phyloP scores from a whole-genome alignment of 75 land plant species.

The Cunninghamia lanceolata region DNA sequence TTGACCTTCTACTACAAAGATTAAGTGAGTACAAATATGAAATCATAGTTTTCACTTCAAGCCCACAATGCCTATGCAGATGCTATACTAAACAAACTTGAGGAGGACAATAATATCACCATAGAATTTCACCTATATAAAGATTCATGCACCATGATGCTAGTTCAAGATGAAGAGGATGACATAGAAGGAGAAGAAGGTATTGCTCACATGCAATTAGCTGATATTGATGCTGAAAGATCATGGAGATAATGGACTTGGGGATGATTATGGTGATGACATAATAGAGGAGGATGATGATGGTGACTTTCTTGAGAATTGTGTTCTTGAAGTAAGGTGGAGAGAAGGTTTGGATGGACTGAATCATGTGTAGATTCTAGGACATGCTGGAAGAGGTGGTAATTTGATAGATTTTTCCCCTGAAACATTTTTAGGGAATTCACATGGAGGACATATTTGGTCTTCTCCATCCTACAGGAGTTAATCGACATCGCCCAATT shows the following conservation, averaged over 20 bases:
- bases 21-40: no score
- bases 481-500: conserved; percentile 61
- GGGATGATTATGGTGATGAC: conserved; percentile 83
- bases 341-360: conserved; percentile 86
- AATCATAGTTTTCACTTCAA: neutral
- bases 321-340: conserved; percentile 92
- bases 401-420: conserved; percentile 69
- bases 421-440: conserved; percentile 85
- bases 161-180: no score
- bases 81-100: neutral
- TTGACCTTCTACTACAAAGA: neutral
- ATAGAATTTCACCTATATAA: neutral
- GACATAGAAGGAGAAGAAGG: conserved; percentile 71
- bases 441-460: conserved; percentile 89
- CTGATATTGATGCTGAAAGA: conserved; percentile 96
- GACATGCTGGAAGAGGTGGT: conserved; percentile 56
- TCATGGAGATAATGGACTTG: conserved; percentile 80
- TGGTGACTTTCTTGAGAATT: conserved; percentile 76
- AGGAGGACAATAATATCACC: neutral
- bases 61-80: neutral
- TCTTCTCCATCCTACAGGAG: conserved; percentile 54
- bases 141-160: neutral
- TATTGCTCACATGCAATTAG: conserved; percentile 65
- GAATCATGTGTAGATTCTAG: conserved; percentile 77
- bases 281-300: conserved; percentile 89